Conservation (phyloP, 1,139 yeast genomes). For the Hansenula lynferdii region DNA sequence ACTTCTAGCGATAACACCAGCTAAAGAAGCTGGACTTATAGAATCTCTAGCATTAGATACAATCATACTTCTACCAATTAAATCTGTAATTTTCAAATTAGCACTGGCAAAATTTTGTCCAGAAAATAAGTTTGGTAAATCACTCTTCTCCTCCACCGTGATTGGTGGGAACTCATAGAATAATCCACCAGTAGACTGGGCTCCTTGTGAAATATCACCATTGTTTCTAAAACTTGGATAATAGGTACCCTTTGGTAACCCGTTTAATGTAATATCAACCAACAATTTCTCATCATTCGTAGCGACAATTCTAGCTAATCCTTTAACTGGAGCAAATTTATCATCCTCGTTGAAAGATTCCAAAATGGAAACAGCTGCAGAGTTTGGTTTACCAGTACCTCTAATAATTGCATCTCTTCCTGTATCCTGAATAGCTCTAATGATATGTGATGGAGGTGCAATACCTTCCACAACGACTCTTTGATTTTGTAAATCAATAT, state of each 20-base stretch:
- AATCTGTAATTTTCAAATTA: slow-evolving; percentile 48
- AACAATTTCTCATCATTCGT: slow-evolving; percentile 45
- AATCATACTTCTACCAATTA: slow-evolving; percentile 80
- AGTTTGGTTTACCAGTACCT: slow-evolving; percentile 83
- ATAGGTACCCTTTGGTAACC: slow-evolving; percentile 57
- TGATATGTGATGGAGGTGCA: slow-evolving; percentile 65
- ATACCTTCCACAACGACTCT: slow-evolving; percentile 61
- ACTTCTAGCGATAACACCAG: slow-evolving; percentile 90
- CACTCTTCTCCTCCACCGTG: slow-evolving; percentile 35
- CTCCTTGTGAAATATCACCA: slow-evolving; percentile 78
- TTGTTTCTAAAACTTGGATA: slow-evolving; percentile 62
- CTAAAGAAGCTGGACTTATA: slow-evolving; percentile 41
- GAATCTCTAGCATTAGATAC: slow-evolving; percentile 42
- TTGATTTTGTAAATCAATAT: slow-evolving; percentile 50
- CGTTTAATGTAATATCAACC: slow-evolving; percentile 76
- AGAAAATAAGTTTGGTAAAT: slow-evolving; percentile 28
- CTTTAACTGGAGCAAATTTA: slow-evolving; percentile 61
- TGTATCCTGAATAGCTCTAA: slow-evolving; percentile 57
- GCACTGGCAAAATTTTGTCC: slow-evolving; percentile 68
- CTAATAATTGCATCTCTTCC: slow-evolving; percentile 90
- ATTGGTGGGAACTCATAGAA: slow-evolving; percentile 45
- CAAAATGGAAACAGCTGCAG: slow-evolving; percentile 88
- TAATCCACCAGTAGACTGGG: slow-evolving; percentile 58
- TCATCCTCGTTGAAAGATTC: slow-evolving; percentile 57
- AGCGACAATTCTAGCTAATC: slow-evolving; percentile 83